A percentile compares a stretch with the other conserved stretches of the same genome.
Evolutionary conservation across 768 basidiomycete species (phyloP).

Genomic region (Mycena chlorophos): DNA sequence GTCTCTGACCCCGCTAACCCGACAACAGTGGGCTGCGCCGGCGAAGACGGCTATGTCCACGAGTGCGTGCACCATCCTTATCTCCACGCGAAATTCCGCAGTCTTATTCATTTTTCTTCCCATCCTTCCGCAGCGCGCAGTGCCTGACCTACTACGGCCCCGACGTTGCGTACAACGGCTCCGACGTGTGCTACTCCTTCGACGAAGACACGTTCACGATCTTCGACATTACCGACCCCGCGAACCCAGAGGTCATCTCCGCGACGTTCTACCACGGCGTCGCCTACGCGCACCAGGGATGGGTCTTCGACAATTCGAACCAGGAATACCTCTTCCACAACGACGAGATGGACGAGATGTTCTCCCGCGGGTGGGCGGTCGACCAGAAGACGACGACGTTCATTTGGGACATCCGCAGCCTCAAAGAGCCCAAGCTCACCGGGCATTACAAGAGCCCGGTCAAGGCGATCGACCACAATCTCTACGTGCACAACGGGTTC

Average conservation of each 20-base stretch:
- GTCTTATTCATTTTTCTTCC: not conserved
- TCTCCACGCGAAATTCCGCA: not conserved
- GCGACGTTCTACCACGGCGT: constrained; percentile 31
- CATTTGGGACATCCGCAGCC: constrained; percentile 32
- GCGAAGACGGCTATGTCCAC: constrained; percentile 34
- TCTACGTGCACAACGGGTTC: constrained; percentile 26
- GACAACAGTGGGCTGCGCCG: constrained; percentile 23
- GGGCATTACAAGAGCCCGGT: constrained; percentile 27
- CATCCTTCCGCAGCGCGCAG: constrained; percentile 23
- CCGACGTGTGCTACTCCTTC: constrained; percentile 32
- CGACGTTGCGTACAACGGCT: constrained; percentile 27
- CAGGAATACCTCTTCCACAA: constrained; percentile 30
- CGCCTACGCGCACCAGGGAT: constrained; percentile 33
- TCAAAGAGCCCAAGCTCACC: constrained; percentile 25
- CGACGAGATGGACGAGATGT: constrained; percentile 29
- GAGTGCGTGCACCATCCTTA: constrained; percentile 18
- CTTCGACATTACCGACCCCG: constrained; percentile 20
- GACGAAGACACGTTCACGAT: constrained; percentile 34
- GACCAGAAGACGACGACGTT: constrained; percentile 29
- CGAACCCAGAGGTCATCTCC: constrained; percentile 27
- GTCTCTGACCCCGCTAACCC: constrained; percentile 30
- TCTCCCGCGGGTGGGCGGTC: constrained; percentile 19
- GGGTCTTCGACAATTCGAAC: constrained; percentile 28
- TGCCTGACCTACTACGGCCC: constrained; percentile 32
- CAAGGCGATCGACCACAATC: constrained; percentile 31